phyloP scores from a whole-genome alignment of 139 green algal genomes.

The Spirogloea muscicola region DNA sequence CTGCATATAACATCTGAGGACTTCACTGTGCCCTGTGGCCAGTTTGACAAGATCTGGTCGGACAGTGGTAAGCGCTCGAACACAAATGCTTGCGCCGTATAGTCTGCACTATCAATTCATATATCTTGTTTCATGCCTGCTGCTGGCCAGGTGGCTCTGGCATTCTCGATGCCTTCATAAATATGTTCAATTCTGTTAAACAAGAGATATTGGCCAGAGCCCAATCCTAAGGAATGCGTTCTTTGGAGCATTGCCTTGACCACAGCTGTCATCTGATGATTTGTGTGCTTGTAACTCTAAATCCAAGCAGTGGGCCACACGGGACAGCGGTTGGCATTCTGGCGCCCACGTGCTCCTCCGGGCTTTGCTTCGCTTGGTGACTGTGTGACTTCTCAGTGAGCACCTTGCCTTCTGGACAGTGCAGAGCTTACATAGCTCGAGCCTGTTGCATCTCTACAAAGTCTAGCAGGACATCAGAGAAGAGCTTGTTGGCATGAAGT shows the following conservation, averaged over 20 bases:
- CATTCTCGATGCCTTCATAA: no score
- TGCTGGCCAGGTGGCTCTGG: no score
- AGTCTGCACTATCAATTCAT: no score
- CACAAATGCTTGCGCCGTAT: no score
- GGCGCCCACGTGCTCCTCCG: constrained; percentile 8
- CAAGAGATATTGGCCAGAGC: no score
- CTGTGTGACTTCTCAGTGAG: neutral
- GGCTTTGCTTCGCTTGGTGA: constrained; percentile 6
- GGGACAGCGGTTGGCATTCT: constrained; percentile 3
- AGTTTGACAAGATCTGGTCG: constrained; percentile 25
- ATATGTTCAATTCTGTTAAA: no score
- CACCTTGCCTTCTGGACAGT: neutral
- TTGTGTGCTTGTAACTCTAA: neutral
- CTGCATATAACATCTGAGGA: neutral
- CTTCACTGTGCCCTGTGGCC: neutral
- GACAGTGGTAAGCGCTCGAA: neutral
- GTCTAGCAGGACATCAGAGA: no score
- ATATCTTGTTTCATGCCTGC: no score
- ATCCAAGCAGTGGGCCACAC: neutral
- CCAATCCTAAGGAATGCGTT: no score
- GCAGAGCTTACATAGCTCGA: neutral
- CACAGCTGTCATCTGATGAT: neutral
- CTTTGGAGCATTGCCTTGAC: no score
- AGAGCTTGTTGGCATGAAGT: no score
- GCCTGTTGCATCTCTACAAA: no score